Evolutionary conservation across 164 flowering plant species (phyloP), one percentile per base, ranked within the genome.

Genomic region (Dillenia turbinata): DNA sequence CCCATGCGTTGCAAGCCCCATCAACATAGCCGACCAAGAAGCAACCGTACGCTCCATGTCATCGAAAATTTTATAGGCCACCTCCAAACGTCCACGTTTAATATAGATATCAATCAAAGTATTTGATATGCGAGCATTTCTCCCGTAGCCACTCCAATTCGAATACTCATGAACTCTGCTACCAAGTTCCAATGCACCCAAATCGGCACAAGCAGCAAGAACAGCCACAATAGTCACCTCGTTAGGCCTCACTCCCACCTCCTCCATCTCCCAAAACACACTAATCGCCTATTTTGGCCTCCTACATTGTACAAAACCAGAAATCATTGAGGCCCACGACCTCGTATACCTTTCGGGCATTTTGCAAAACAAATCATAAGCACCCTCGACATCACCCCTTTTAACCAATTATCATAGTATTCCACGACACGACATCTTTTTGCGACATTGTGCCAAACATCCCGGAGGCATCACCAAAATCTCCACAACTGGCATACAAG

Each of bases 1-100:
- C 8, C 90, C 87, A 49, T 85, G 84, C 68, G 78, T 75, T 59
- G 87, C 87, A 49, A 77, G 79, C 48, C 90, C 94, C 57, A 70
- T 78, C n/a, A 88, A 84, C 89, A 88, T 88, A 48, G 86, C 83
- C 13, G 90, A 88, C 94, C 94, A 88, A 3, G 94, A 84, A 17
- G 85, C 83, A 61, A 85, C 71, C 1, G 89, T 78, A n/a, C 82
- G 80, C 60, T 79, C 69, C 85, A 85, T 80, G 53, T 61, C 77
- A 43, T 70, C 54, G 51, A 89, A 89, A 56, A 85, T 83, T 54
- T 50, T 59, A 15, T 46, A 57, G 15, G 90, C 92, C 52, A 71
- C 76, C 57, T 85, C 86, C 55, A 85, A 62, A 62, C 83, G 81
- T 14, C 87, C 88, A 54, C 92, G 85, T 72, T 89, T 89, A 4